Evolutionary conservation across 2,329 filamentous ascomycete species (phyloP).

Genomic region (Apiospora aurea): DNA sequence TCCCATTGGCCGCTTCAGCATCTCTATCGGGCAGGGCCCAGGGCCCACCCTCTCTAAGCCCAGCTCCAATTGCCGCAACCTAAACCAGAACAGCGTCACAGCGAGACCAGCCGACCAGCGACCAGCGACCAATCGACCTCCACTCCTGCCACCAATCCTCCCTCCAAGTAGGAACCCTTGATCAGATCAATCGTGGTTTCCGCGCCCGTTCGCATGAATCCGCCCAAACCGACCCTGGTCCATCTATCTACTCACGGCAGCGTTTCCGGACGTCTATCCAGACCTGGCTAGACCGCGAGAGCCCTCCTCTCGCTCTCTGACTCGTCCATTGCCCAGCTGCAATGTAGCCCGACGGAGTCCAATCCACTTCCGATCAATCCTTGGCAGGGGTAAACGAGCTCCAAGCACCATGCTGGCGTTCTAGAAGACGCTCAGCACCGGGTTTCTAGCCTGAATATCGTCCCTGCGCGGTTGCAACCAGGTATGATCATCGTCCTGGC

Average conservation of each 20-base stretch:
- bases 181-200: conserved; percentile 6
- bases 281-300: not conserved
- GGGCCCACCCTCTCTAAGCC: not conserved
- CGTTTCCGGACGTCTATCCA: not conserved
- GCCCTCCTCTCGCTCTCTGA: not conserved
- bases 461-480: not conserved
- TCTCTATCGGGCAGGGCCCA: not conserved
- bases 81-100: not conserved
- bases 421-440: conserved; percentile 5
- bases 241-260: conserved; percentile 10
- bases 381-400: conserved; percentile 15
- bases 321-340: not conserved
- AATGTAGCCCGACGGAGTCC: not conserved
- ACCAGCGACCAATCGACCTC: not conserved
- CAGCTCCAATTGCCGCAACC: not conserved
- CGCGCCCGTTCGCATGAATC: not conserved
- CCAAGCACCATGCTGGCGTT: conserved; percentile 9
- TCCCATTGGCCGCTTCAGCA: conserved; percentile 12
- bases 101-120: too few species aligned
- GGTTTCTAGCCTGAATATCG: not conserved
- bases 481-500: conserved; percentile 18
- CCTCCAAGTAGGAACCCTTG: conserved; percentile 9
- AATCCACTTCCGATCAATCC: conserved; percentile 7
- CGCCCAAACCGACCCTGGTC: conserved; percentile 15
- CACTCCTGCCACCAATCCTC: not conserved